Conservation (phyloP, 441 rosid genomes). For the Pelargonium citronellum region DNA sequence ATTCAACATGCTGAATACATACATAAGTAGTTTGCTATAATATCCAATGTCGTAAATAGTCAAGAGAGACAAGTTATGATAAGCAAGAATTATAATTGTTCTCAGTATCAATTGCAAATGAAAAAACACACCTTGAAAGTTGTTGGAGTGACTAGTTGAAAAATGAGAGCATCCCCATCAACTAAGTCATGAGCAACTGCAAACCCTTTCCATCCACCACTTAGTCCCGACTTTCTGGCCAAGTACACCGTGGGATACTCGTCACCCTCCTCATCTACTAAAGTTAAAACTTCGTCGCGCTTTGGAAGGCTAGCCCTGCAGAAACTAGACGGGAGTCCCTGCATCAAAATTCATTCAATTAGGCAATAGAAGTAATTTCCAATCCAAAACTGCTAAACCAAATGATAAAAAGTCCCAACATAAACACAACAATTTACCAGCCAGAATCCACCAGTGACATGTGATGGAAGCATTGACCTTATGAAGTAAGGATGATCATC, state of each 20-base stretch:
- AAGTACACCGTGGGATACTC: slow-evolving; percentile 45
- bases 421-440: slow-evolving; percentile 39
- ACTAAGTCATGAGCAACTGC: slow-evolving; percentile 55
- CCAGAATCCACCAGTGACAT: slow-evolving; percentile 74
- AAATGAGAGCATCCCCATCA: slow-evolving; percentile 64
- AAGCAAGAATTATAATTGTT: neutral
- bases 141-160: slow-evolving; percentile 44
- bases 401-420: neutral
- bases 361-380: no score
- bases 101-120: neutral
- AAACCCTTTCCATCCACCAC: slow-evolving; percentile 79
- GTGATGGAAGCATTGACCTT: slow-evolving; percentile 65
- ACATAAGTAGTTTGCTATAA: neutral
- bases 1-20: neutral
- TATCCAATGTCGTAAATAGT: neutral
- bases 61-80: neutral
- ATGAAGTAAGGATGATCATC: slow-evolving; percentile 39
- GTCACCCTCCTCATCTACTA: slow-evolving; percentile 50
- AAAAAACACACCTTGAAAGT: slow-evolving; percentile 45
- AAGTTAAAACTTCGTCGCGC: slow-evolving; percentile 39
- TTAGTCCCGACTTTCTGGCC: slow-evolving; percentile 51
- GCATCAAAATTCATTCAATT: slow-evolving; percentile 8
- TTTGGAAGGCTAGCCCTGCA: slow-evolving; percentile 44
- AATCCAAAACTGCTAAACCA: neutral
- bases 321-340: slow-evolving; percentile 59